Evolutionary conservation across 192 early-diverging fungal genomes (phyloP), one percentile per base, ranked within the genome.

Genomic region (Allomyces arbusculus): DNA sequence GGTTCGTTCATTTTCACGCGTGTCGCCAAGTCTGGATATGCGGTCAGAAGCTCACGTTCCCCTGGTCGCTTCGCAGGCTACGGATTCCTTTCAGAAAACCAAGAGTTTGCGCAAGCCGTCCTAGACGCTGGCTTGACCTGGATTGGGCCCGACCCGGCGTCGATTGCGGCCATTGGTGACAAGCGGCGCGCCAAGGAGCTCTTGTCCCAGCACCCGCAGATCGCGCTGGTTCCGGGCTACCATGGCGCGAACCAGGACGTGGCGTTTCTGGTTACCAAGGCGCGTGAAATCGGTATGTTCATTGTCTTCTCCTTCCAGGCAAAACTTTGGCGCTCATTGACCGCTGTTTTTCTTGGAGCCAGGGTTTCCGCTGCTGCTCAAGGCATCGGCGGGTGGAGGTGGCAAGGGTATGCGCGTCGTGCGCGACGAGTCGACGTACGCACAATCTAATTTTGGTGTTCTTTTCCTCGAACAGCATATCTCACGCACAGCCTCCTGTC

Each of bases 371-470:
- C 71, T 84, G 58, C 74, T 84, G 16, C 62, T 84, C 45, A 84
- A 84, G 69, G 83, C 83, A 19, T 77, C 78, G 5, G 81, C 81
- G 22, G 83, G 83, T 65, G 83, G 83, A 28, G 83, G 83, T 69
- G 81, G 81, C 25, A 82, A 83, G 63, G 83, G 83, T n/a, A 84
- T 84, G 83, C 77, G 83, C 33, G 73, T 79, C 44, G 83, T 82
- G 7, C 69, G 75, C 43, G 70, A 77, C 40, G 76, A 74, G 22
- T 63, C 26, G 24, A 67, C 69, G 69, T 75, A 74, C n/a, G 67
- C 63, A 8, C 33, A 8, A 40, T 3, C 33, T 40, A 0, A 7
- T 40, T 7, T 8, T 8, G 7, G 26, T 40, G 33, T 7, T 40
- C 33, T 40, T 40, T 40, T 3, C 33, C 33, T 40, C 0, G 33